These are phyloP conservation scores for Setomelanomma holmii DNA, from an alignment of 2,329 filamentous ascomycete species.

Conservation along the genomic window DNA sequence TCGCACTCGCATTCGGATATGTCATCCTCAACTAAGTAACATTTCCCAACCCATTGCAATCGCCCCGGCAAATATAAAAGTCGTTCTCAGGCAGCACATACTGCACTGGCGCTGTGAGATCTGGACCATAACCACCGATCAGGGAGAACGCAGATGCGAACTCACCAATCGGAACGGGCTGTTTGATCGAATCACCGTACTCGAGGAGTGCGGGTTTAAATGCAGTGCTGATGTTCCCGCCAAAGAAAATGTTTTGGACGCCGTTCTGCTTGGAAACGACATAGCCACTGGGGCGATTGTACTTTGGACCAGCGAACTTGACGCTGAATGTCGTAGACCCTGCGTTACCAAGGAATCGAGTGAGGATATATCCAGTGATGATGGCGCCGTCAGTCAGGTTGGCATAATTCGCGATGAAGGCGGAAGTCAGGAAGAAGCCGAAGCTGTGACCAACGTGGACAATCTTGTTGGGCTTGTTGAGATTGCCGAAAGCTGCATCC, in stretches of 20 bases:
- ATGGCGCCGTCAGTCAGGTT: constrained; percentile 49
- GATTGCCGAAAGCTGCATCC: constrained; percentile 16
- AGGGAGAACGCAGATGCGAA: constrained; percentile 21
- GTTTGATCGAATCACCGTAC: constrained; percentile 42
- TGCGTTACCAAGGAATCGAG: constrained; percentile 11
- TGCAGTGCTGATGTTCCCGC: constrained; percentile 20
- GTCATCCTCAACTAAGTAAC: constrained; percentile 8
- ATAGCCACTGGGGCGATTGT: constrained; percentile 29
- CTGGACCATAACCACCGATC: constrained; percentile 25
- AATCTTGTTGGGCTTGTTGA: constrained; percentile 41
- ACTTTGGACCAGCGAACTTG: constrained; percentile 17
- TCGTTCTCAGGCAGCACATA: constrained; percentile 18
- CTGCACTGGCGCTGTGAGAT: constrained; percentile 43
- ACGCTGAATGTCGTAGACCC: constrained; percentile 22
- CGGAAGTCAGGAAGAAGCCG: constrained; percentile 44
- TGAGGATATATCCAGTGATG: constrained; percentile 49
- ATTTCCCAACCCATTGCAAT: constrained; percentile 41
- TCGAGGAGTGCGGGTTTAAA: constrained; percentile 26
- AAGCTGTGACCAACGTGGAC: constrained; percentile 50
- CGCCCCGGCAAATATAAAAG: constrained; percentile 42
- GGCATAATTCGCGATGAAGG: constrained; percentile 41
- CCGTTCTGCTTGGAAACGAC: constrained; percentile 27
- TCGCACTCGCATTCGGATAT: constrained; percentile 38
- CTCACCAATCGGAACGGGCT: constrained; percentile 43
- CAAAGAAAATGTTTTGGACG: constrained; percentile 48